These are phyloP conservation scores for Paratinospora sagittata DNA, from an alignment of 164 flowering plant species.

Conservation along the genomic window DNA sequence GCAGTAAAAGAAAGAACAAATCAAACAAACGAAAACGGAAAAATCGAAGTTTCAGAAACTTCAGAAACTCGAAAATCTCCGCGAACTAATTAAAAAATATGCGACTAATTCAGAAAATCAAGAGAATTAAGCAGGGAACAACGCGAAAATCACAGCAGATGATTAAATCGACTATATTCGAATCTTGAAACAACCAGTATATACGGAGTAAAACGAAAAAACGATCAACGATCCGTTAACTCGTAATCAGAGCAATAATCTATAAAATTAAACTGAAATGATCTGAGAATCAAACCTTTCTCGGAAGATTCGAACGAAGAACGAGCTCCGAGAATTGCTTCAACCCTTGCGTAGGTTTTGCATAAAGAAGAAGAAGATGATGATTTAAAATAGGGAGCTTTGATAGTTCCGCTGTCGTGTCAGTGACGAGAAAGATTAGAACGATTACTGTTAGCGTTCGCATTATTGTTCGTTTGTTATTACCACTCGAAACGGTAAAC, in stretches of 20 bases:
- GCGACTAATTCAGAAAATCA: neutral
- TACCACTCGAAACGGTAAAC: neutral
- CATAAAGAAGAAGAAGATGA: neutral
- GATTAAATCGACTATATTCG: neutral
- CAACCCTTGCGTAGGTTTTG: neutral
- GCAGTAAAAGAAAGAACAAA: neutral
- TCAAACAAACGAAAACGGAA: neutral
- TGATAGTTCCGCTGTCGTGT: neutral
- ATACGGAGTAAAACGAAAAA: neutral
- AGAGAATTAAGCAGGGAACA: neutral
- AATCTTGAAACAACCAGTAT: no score
- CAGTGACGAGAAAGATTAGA: neutral
- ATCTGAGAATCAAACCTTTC: neutral
- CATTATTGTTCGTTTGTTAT: neutral
- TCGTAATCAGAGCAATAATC: no score
- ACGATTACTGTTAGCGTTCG: neutral
- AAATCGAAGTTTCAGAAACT: neutral
- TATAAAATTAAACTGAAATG: neutral
- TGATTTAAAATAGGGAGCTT: neutral
- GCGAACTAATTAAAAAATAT: neutral
- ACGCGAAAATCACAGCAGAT: neutral
- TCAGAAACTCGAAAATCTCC: neutral
- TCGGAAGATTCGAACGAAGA: neutral
- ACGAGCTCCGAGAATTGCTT: neutral
- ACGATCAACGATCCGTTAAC: neutral